These are phyloP conservation scores for Tetracladium maxilliforme DNA, from an alignment of 2,329 filamentous ascomycete species.

Conservation along the genomic window DNA sequence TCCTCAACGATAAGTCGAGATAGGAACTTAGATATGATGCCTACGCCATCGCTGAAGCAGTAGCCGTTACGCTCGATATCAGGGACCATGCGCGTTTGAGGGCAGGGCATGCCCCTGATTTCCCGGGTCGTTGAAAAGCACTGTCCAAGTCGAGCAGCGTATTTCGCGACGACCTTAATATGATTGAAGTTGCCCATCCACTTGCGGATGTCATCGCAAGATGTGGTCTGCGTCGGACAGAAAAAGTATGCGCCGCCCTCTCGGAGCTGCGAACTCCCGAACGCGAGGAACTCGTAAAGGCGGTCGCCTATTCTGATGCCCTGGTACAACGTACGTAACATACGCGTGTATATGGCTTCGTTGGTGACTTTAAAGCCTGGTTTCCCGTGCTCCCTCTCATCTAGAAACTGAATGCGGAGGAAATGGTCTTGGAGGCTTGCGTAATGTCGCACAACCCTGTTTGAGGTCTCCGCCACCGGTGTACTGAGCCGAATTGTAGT, in stretches of 20 bases:
- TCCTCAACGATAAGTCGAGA: conserved; percentile 61
- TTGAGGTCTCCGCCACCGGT: conserved; percentile 72
- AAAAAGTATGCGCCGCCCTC: conserved; percentile 93
- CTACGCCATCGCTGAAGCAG: conserved; percentile 83
- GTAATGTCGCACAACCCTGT: conserved; percentile 69
- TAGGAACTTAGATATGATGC: conserved; percentile 72
- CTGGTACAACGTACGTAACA: conserved; percentile 56
- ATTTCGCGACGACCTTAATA: conserved; percentile 77
- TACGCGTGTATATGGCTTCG: conserved; percentile 58
- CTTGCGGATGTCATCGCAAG: conserved; percentile 60
- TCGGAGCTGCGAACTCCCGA: conserved; percentile 87
- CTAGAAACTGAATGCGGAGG: conserved; percentile 76
- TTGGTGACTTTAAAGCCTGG: too few species aligned
- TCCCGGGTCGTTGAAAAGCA: conserved; percentile 84
- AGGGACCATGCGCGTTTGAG: too few species aligned
- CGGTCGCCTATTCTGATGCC: conserved; percentile 75
- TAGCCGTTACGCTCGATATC: conserved; percentile 58
- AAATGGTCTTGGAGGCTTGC: conserved; percentile 59
- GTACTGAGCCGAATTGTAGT: conserved; percentile 67
- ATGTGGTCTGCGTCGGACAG: conserved; percentile 49
- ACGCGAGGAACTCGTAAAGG: conserved; percentile 80
- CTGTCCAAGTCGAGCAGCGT: conserved; percentile 78
- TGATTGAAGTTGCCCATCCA: conserved; percentile 81
- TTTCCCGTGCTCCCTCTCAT: too few species aligned
- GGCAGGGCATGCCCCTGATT: too few species aligned